Evolutionary conservation across 2,329 filamentous ascomycete genomes (phyloP), one percentile per base, ranked within the genome.

Genomic region (Colletotrichum tamarilloi): DNA sequence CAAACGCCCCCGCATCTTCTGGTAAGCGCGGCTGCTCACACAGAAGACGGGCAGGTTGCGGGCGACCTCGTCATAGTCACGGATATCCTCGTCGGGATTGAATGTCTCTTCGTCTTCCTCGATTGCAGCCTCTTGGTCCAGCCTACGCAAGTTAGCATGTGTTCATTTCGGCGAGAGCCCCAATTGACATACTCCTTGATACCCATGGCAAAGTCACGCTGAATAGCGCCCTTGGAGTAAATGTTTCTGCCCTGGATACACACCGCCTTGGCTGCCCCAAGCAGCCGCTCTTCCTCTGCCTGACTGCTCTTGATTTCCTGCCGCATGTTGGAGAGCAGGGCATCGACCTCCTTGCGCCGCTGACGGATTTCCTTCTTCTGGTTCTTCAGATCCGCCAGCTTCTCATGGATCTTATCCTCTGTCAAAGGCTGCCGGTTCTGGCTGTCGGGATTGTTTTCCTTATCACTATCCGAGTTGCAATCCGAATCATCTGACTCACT

Each of bases 31-130:
- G 59, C 88, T 89, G 69, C 88, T 91, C 14, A 93, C 89, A 74
- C 91, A 93, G 77, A 92, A 93, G 2, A 93, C 90, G 0, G 90
- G 87, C 1, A 93, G 82, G 1, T 83, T 84, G 9, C 80, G 80
- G 0, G 89, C 90, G 6, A 92, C 85, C 57, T 89, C 80, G 0
- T 89, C 85, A 64, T 93, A 93, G 75, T 92, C 87, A 12, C 89
- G 85, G 2, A 84, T 62, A 9, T 91, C 87, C 28, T 87, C 0
- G 22, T 74, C 71, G 7, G 72, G 72, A 14, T 72, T 68, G 28
- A 72, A 72, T 1, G 35, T 58, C 6, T 72, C 16, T 28, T 67
- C 72, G 12, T 74, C 26, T 5, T 72, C 62, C n/a, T 67, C 62
- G 8, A 72, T 72, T 16, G 72, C 72, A 9, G 68, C 55, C 38